phyloP scores from a whole-genome alignment of 345 rosid genomes.

The Orychophragmus violaceus region DNA sequence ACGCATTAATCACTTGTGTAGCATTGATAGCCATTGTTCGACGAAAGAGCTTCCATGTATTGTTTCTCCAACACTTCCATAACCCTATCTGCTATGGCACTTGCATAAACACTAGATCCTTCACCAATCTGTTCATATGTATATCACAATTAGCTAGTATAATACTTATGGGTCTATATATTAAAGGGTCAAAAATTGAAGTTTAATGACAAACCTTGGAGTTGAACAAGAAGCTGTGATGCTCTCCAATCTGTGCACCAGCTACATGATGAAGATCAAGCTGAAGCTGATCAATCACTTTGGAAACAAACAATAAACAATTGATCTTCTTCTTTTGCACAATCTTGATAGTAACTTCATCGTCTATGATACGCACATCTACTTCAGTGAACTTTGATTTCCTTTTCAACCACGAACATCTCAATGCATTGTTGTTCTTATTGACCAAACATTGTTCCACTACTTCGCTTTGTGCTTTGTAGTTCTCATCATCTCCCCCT shows the following conservation, averaged over 20 bases:
- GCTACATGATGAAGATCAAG: constrained; percentile 75
- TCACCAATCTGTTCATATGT: constrained; percentile 22
- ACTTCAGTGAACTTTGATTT: constrained; percentile 71
- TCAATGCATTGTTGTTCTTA: constrained; percentile 32
- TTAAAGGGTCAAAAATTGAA: neutral
- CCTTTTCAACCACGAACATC: constrained; percentile 85
- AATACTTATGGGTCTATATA: neutral
- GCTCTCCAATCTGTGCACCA: constrained; percentile 74
- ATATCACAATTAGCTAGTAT: neutral
- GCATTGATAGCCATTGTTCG: constrained; percentile 26
- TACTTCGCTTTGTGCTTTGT: constrained; percentile 34
- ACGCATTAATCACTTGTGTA: constrained; percentile 20
- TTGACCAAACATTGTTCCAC: constrained; percentile 38
- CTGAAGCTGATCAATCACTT: constrained; percentile 64
- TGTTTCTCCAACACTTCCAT: constrained; percentile 66
- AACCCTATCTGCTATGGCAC: constrained; percentile 69
- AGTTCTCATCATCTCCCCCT: constrained; percentile 33
- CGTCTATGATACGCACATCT: constrained; percentile 67
- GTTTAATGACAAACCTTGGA: constrained; percentile 47
- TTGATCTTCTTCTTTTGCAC: constrained; percentile 68
- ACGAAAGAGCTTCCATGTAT: constrained; percentile 41
- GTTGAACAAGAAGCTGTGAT: constrained; percentile 64
- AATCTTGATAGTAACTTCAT: constrained; percentile 67
- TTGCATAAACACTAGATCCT: constrained; percentile 42
- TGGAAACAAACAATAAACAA: constrained; percentile 59